Conservation (phyloP, 1,284 basidiomycete species). For the Cryptococcus deneoformans region DNA sequence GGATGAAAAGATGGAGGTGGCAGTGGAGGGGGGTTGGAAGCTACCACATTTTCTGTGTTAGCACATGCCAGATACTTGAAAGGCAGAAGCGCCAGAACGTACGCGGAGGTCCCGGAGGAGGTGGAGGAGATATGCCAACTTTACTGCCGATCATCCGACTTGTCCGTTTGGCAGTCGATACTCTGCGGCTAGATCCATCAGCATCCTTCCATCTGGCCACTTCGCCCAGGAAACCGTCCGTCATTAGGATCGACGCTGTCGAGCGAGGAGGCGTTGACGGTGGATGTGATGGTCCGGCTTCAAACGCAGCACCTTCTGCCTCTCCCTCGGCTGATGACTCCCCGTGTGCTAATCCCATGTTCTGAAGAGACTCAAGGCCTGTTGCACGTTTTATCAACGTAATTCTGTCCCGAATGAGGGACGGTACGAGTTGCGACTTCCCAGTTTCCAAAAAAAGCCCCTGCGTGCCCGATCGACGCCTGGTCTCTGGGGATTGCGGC, state of each 20-base stretch:
- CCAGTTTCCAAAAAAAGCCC: too few relatives aligned
- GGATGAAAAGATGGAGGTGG: conserved; percentile 15
- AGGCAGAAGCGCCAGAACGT: conserved; percentile 4
- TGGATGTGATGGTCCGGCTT: neutral
- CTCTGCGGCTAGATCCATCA: neutral
- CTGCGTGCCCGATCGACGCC: too few relatives aligned
- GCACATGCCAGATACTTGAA: neutral
- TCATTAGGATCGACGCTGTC: neutral
- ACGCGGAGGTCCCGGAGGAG: conserved; percentile 28
- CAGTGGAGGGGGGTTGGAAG: neutral
- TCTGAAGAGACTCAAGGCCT: too few relatives aligned
- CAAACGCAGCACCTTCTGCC: too few relatives aligned
- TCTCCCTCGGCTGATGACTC: too few relatives aligned
- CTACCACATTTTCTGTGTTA: neutral
- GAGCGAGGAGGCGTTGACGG: neutral
- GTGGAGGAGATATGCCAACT: conserved; percentile 16
- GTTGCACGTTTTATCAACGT: too few relatives aligned
- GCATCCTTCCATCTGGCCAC: conserved; percentile 11
- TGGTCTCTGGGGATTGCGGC: too few relatives aligned
- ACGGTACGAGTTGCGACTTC: too few relatives aligned
- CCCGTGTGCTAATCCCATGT: too few relatives aligned
- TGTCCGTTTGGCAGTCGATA: conserved; percentile 4
- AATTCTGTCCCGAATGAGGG: too few relatives aligned
- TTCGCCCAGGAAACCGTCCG: conserved; percentile 14
- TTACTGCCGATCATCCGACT: conserved; percentile 17